Percentiles rank a stretch among this genome's conserved stretches.
phyloP scores from a whole-genome alignment of 73 alveolate genomes.

The Paramecium bursaria region DNA sequence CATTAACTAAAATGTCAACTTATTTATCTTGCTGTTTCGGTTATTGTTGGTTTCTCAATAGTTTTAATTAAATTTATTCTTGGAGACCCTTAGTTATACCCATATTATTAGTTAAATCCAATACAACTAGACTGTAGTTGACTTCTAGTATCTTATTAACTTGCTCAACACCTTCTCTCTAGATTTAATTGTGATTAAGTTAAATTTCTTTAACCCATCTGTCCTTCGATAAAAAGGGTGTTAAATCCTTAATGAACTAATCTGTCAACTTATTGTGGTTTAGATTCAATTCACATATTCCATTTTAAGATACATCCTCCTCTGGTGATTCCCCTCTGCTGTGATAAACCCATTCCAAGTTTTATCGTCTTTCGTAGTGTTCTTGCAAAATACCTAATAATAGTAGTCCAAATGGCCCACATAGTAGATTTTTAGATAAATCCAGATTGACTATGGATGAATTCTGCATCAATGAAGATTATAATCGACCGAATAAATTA shows the following conservation, averaged over 20 bases:
- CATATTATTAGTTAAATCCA: slow-evolving; percentile 12
- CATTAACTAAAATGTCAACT: slow-evolving; percentile 47
- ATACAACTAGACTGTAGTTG: background rate
- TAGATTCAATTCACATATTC: slow-evolving; percentile 30
- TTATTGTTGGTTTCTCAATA: slow-evolving; percentile 17
- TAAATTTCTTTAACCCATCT: slow-evolving; percentile 50
- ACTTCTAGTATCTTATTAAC: slow-evolving; percentile 3
- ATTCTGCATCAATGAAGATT: slow-evolving; percentile 31
- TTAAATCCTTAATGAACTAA: slow-evolving; percentile 15
- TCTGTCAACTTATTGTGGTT: slow-evolving; percentile 39
- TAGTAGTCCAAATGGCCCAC: slow-evolving; percentile 6
- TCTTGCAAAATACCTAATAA: slow-evolving; percentile 4
- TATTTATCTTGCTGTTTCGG: slow-evolving; percentile 9
- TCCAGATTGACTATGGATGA: slow-evolving; percentile 5
- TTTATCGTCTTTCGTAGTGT: slow-evolving; percentile 29
- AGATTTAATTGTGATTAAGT: slow-evolving; percentile 13
- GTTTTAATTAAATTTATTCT: background rate
- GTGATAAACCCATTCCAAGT: slow-evolving; percentile 22
- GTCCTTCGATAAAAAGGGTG: slow-evolving; percentile 20
- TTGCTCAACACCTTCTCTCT: slow-evolving; percentile 36
- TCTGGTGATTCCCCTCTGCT: slow-evolving; percentile 34
- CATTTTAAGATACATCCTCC: slow-evolving; percentile 43
- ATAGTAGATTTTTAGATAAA: slow-evolving; percentile 24
- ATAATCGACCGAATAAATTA: background rate
- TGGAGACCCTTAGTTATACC: slow-evolving; percentile 14